Conservation (phyloP, 495 filamentous ascomycete genomes). For the Xylaria grammica region DNA sequence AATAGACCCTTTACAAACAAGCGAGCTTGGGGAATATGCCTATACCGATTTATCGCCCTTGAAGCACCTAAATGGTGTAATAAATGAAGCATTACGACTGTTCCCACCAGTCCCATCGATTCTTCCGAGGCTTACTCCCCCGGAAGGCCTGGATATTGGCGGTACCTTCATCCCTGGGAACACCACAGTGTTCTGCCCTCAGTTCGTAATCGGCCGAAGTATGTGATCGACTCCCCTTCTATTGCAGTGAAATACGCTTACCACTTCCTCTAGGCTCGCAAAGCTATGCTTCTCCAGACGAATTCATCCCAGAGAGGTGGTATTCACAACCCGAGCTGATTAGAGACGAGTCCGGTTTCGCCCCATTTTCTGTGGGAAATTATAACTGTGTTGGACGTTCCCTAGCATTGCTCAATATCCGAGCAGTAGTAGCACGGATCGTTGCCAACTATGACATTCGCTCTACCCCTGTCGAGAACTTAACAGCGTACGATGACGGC, state of each 20-base stretch:
- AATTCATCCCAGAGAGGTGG: constrained; percentile 50
- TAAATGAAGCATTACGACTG: constrained; percentile 56
- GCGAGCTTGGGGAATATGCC: constrained; percentile 22
- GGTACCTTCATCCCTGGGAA: constrained; percentile 47
- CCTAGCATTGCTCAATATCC: constrained; percentile 13
- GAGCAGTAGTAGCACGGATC: constrained; percentile 1
- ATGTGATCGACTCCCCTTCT: neutral
- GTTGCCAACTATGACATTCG: constrained; percentile 13
- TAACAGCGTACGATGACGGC: neutral
- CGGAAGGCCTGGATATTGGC: constrained; percentile 45
- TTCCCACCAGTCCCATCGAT: constrained; percentile 46
- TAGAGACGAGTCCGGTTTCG: constrained; percentile 35
- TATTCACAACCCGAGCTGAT: constrained; percentile 39
- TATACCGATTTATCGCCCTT: constrained; percentile 27
- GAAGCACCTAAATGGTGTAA: constrained; percentile 37
- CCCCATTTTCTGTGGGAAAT: constrained; percentile 37
- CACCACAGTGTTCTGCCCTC: constrained; percentile 28
- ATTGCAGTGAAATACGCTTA: neutral
- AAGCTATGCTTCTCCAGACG: neutral
- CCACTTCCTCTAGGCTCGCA: neutral
- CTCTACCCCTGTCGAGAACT: neutral
- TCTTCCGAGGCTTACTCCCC: constrained; percentile 40
- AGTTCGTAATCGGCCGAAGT: constrained; percentile 29
- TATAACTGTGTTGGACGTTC: constrained; percentile 18
- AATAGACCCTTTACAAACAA: constrained; percentile 26